Percentiles rank a stretch among this genome's conserved stretches.
These are phyloP conservation scores for Candida yuanshanica DNA, from an alignment of 805 yeast species.

Conservation along the genomic window DNA sequence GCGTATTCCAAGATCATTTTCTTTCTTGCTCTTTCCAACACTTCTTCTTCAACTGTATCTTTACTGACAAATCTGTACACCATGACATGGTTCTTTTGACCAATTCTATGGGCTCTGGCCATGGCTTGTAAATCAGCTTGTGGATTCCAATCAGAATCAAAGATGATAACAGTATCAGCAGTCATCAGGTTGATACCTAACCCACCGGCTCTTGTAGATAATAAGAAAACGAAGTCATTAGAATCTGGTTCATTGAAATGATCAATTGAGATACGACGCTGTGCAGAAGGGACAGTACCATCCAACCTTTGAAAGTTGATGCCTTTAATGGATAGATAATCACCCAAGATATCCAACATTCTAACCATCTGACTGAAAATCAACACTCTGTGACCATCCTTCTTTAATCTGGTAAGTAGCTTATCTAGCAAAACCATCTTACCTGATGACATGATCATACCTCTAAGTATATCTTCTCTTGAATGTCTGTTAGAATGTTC, in stretches of 20 bases:
- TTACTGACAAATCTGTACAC: slow-evolving; percentile 97
- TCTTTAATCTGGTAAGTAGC: slow-evolving; percentile 70
- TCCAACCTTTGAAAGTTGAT: slow-evolving; percentile 87
- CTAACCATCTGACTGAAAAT: slow-evolving; percentile 97
- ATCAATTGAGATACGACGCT: slow-evolving; percentile 90
- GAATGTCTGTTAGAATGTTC: slow-evolving; percentile 33
- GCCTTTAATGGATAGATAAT: slow-evolving; percentile 83
- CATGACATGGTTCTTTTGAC: slow-evolving; percentile 98
- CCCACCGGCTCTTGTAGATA: slow-evolving; percentile 98
- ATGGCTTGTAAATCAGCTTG: slow-evolving; percentile 99
- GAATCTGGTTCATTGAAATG: slow-evolving; percentile 94
- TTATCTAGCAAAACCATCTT: slow-evolving; percentile 96
- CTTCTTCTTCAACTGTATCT: slow-evolving; percentile 97
- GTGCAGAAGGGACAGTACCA: slow-evolving; percentile 94
- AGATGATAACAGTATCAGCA: slow-evolving; percentile 96
- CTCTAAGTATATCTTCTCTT: slow-evolving; percentile 78
- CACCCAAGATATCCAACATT: slow-evolving; percentile 92
- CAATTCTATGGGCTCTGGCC: slow-evolving; percentile 99
- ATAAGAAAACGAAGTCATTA: slow-evolving; percentile 81
- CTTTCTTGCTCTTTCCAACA: slow-evolving; percentile 91
- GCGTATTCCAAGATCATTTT: slow-evolving; percentile 99
- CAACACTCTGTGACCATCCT: slow-evolving; percentile 94
- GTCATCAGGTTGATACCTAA: slow-evolving; percentile 98
- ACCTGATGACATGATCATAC: slow-evolving; percentile 95
- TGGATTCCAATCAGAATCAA: slow-evolving; percentile 99